Evolutionary conservation across 2,329 filamentous ascomycete species (phyloP).

Genomic region (Alternaria atra): DNA sequence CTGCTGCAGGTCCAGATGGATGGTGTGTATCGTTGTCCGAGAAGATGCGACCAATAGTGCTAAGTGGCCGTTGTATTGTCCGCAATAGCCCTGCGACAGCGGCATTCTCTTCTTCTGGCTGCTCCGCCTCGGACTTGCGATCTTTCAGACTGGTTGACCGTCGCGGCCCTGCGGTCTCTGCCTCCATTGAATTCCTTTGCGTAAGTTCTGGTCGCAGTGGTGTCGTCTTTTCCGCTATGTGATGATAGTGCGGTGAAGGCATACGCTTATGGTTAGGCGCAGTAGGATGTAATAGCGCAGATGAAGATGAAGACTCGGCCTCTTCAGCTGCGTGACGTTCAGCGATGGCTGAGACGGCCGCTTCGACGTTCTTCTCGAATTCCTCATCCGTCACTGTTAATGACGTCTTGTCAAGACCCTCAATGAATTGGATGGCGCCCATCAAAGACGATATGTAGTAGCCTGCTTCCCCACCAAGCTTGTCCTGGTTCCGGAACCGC

Average conservation of each 20-base stretch:
- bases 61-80: slow-evolving; percentile 89
- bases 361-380: slow-evolving; percentile 96
- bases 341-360: slow-evolving; percentile 92
- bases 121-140: slow-evolving; percentile 34
- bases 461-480: slow-evolving; percentile 94
- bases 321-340: slow-evolving; percentile 75
- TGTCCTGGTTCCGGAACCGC: slow-evolving; percentile 96
- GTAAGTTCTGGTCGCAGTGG: slow-evolving; percentile 66
- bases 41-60: slow-evolving; percentile 94
- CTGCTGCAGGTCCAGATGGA: slow-evolving; percentile 50
- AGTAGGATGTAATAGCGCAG: slow-evolving; percentile 27
- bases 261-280: slow-evolving; percentile 45
- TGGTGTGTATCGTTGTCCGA: slow-evolving; percentile 67
- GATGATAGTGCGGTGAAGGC: slow-evolving; percentile 55
- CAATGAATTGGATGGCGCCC: slow-evolving; percentile 95
- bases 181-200: slow-evolving; percentile 67
- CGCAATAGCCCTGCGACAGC: slow-evolving; percentile 86
- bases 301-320: slow-evolving; percentile 25
- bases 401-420: slow-evolving; percentile 92
- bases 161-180: slow-evolving; percentile 65
- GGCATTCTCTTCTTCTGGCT: slow-evolving; percentile 73
- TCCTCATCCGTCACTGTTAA: slow-evolving; percentile 94
- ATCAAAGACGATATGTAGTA: slow-evolving; percentile 97
- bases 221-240: slow-evolving; percentile 59
- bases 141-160: slow-evolving; percentile 63